A percentile compares a stretch with the other conserved stretches of the same genome.
Conservation (phyloP, 148 eudicot species). For the Fagopyrum esculentum region DNA sequence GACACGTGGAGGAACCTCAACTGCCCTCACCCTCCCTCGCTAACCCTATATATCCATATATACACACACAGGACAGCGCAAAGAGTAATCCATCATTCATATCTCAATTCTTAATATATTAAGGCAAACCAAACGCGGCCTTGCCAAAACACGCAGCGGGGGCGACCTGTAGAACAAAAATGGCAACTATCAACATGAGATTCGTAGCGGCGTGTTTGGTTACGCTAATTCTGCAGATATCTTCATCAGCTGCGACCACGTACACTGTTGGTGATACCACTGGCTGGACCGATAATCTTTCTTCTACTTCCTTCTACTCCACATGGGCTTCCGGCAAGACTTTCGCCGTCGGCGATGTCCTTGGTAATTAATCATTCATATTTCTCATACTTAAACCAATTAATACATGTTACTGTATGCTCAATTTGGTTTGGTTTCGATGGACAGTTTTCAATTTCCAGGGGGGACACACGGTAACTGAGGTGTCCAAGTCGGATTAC, state of each 20-base stretch:
- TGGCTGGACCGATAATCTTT: background rate
- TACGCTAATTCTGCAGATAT: background rate
- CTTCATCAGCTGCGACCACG: background rate
- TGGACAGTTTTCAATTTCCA: background rate
- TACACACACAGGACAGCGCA: background rate
- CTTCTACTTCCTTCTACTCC: background rate
- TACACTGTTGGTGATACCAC: background rate
- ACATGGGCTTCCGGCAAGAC: background rate
- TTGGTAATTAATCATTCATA: background rate
- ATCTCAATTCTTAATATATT: background rate
- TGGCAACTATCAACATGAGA: background rate
- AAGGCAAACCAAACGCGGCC: constrained; percentile 1
- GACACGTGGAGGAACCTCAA: background rate
- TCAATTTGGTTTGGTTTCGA: background rate
- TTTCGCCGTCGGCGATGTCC: constrained; percentile 1
- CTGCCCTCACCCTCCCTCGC: background rate
- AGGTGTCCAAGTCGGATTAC: constrained; percentile 7
- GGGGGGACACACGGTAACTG: background rate
- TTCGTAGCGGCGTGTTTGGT: constrained; percentile 10
- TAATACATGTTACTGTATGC: too few relatives aligned
- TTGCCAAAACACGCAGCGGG: background rate
- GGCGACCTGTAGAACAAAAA: constrained; percentile 7
- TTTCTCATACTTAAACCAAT: background rate
- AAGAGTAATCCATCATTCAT: background rate
- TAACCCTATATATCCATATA: background rate